Evolutionary conservation across 306 rosid genomes (phyloP), one percentile per base, ranked within the genome.

Genomic region (Hippophae rhamnoides): DNA sequence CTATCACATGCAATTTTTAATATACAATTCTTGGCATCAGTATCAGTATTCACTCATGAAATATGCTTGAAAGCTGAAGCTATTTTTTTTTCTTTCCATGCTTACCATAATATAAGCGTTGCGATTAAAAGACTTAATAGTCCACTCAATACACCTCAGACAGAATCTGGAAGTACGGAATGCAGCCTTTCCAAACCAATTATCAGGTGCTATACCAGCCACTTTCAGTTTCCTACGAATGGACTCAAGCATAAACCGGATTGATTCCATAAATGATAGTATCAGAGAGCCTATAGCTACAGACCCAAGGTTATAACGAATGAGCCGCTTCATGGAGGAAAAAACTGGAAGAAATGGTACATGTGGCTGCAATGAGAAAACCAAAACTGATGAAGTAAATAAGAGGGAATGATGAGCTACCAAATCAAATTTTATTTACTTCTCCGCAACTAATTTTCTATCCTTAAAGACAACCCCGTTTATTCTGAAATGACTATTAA

Each of bases 91-190:
- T 48, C 67, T 57, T 47, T 53, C 52, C 41, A 47, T 55, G 61
- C 61, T 74, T 85, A 90, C 98, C 99, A 92, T 82, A 56, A 92
- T 88, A 74, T 88, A 92, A 47, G 99, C 99, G 69, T 92, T 92
- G 65, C 96, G 93, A 72, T 92, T 92, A 62, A 82, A 86, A 5
- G 99, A 92, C 74, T 78, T 85, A 81, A 92, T 78, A 56, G 81
- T 88, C 93, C 99, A 92, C 68, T 88, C 99, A 6, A 85, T 73
- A 72, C 90, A 75, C 74, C 74, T 74, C 69, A 85, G 82, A 76
- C 72, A 85, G 76, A 76, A 70, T 66, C 63, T 75, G 53, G 86
- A 80, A 55, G 89, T 61, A 61, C 74, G 81, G 78, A 71, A 74
- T 25, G 75, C 86, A 13, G 72, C 82, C 73, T 67, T 80, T 65